These are phyloP conservation scores for Pistacia vera DNA, from an alignment of 345 rosid genomes.

Conservation along the genomic window DNA sequence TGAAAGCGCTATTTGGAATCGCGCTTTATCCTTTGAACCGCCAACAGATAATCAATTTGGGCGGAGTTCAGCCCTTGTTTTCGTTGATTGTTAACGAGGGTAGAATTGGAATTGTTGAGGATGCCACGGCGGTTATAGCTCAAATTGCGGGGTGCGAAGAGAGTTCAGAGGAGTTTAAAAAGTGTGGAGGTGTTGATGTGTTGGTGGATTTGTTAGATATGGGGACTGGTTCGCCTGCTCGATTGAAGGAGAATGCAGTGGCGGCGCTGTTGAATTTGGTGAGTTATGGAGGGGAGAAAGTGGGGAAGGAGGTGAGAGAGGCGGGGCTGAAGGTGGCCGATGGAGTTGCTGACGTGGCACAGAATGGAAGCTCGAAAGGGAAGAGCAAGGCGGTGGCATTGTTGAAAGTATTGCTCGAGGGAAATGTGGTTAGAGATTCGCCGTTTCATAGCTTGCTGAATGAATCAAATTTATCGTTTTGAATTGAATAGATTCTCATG, in stretches of 20 bases:
- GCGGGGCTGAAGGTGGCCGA: constrained; percentile 47
- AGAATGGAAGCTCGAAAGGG: constrained; percentile 67
- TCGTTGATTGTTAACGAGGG: constrained; percentile 70
- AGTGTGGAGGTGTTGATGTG: constrained; percentile 52
- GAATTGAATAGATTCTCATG: constrained; percentile 1
- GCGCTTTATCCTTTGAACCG: constrained; percentile 73
- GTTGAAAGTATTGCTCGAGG: constrained; percentile 44
- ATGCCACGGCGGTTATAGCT: constrained; percentile 88
- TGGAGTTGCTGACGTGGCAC: constrained; percentile 59
- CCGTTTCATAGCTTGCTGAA: constrained; percentile 32
- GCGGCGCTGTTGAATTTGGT: constrained; percentile 75
- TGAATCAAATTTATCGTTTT: constrained; percentile 16
- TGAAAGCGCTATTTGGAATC: constrained; percentile 84
- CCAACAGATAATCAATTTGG: constrained; percentile 59
- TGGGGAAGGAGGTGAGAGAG: constrained; percentile 44
- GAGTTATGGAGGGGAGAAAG: constrained; percentile 56
- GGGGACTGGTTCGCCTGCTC: constrained; percentile 61
- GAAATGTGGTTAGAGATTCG: constrained; percentile 27
- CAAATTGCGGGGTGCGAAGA: constrained; percentile 95
- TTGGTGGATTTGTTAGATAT: constrained; percentile 76
- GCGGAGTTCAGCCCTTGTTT: constrained; percentile 63
- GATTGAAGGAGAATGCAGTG: constrained; percentile 80
- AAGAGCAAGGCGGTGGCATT: constrained; percentile 63
- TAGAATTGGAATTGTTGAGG: constrained; percentile 86
- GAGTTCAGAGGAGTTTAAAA: constrained; percentile 66